Base-by-base conservation (phyloP, 257 asterid species). In the Striga asiatica region DNA sequence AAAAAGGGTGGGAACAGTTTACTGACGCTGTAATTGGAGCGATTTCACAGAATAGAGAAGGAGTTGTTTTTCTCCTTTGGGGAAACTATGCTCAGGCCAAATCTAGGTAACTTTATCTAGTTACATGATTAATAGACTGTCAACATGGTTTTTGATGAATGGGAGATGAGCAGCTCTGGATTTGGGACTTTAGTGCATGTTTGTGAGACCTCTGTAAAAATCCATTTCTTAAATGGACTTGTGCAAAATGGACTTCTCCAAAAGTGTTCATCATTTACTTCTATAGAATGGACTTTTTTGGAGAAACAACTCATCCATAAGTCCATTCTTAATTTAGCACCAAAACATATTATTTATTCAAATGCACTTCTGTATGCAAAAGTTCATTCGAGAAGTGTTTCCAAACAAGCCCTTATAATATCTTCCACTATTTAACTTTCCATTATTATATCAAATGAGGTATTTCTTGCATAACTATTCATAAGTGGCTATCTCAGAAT, bases 61-160 rank as follows among this genome's bases (percentile, higher is more conserved):
- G 99, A 67, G 93, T 92, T 58, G 88, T 92, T 61, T 92, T 92
- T 71, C 79, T 92, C 58, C 95, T 92, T 55, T 92, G 99, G 99
- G 99, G 99, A 66, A 92, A 92, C 72, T 84, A 88, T 61, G 94
- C 99, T 25, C 95, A 88, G 69, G 91, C 48, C 48, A 41, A 41
- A 41, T 17, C 48, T 5, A 41, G 48, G 48, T 41, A 16, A 16
- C 17, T 41, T 41, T 13, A 13, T 5, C 6, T 39, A 13, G 8
- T 29, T 29, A 29, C 6, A 29, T 29, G 35, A 7, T 10, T 29
- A 10, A 29, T 29, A 5, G 8, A 29, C 2, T 29, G 35, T 0
- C 35, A 29, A 29, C 35, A 29, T 29, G 35, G 35, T 29, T 29
- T 29, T 29, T 29, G 35, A 29, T 29, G 35, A 3, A 29, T 29